Conservation (phyloP, 768 basidiomycete species). For the Suillus spraguei region DNA sequence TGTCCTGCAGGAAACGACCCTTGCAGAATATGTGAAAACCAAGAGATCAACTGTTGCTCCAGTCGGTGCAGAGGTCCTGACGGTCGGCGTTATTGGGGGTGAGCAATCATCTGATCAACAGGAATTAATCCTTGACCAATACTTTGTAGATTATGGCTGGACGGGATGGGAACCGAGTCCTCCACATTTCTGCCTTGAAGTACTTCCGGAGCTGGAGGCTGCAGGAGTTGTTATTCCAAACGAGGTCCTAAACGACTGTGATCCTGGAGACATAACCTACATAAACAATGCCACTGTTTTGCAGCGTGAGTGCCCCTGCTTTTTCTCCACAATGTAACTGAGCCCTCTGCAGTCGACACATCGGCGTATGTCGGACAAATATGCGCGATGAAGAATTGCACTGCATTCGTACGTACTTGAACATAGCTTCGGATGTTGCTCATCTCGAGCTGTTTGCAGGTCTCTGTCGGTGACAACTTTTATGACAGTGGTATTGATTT, state of each 20-base stretch:
- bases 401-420: background rate
- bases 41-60: background rate
- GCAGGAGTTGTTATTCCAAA: slow-evolving; percentile 3
- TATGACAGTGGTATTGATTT: slow-evolving; percentile 6
- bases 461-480: slow-evolving; percentile 4
- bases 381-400: slow-evolving; percentile 2
- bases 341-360: background rate
- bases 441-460: background rate
- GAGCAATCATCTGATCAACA: background rate
- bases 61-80: slow-evolving; percentile 4
- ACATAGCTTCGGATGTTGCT: no score
- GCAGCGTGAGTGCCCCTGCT: background rate
- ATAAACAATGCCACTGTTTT: slow-evolving; percentile 7
- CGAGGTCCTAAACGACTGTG: slow-evolving; percentile 2
- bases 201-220: slow-evolving; percentile 6
- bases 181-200: slow-evolving; percentile 9
- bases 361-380: slow-evolving; percentile 4
- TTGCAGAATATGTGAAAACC: slow-evolving; percentile 6
- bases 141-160: slow-evolving; percentile 6
- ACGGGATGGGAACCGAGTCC: slow-evolving; percentile 4
- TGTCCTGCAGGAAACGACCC: background rate
- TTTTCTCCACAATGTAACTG: background rate
- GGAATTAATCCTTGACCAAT: background rate
- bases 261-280: slow-evolving; percentile 5
- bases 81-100: slow-evolving; percentile 4